Percentiles rank a stretch among this genome's conserved stretches.
Conservation (phyloP, 495 filamentous ascomycete species). For the Podospora anserina region DNA sequence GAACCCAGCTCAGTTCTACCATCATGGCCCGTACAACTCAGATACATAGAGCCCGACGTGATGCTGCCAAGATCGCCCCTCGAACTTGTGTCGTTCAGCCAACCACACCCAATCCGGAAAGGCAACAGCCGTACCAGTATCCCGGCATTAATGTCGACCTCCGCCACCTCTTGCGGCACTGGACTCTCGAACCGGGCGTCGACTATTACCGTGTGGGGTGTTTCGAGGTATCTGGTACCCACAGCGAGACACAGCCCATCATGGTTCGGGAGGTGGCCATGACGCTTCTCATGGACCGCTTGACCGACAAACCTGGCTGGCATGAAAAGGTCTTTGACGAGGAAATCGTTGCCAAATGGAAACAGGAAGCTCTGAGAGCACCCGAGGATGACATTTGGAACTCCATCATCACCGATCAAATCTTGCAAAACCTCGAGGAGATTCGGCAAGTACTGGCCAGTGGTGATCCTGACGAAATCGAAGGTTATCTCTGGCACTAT, state of each 20-base stretch:
- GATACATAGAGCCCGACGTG: background rate
- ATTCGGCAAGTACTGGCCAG: too few species aligned
- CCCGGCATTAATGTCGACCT: slow-evolving; percentile 13
- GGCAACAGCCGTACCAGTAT: slow-evolving; percentile 1
- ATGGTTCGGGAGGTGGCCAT: slow-evolving; percentile 39
- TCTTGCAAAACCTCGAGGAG: background rate
- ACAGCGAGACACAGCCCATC: slow-evolving; percentile 16
- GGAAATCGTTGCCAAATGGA: slow-evolving; percentile 38
- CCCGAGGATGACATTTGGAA: slow-evolving; percentile 30
- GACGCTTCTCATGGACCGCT: slow-evolving; percentile 37
- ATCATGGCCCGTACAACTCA: background rate
- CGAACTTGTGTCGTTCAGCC: background rate
- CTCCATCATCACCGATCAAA: slow-evolving; percentile 17
- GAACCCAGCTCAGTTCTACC: too few species aligned
- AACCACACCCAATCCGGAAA: background rate
- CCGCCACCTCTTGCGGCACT: background rate
- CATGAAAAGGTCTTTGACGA: slow-evolving; percentile 56
- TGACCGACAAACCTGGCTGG: slow-evolving; percentile 51
- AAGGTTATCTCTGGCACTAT: too few species aligned
- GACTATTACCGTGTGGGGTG: slow-evolving; percentile 20
- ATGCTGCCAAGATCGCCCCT: background rate
- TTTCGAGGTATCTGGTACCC: slow-evolving; percentile 3
- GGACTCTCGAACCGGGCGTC: background rate
- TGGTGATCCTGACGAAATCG: too few species aligned
- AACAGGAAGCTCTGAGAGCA: slow-evolving; percentile 32